Conservation (phyloP, 2,329 filamentous ascomycete genomes). For the Hirsutella rhossiliensis region DNA sequence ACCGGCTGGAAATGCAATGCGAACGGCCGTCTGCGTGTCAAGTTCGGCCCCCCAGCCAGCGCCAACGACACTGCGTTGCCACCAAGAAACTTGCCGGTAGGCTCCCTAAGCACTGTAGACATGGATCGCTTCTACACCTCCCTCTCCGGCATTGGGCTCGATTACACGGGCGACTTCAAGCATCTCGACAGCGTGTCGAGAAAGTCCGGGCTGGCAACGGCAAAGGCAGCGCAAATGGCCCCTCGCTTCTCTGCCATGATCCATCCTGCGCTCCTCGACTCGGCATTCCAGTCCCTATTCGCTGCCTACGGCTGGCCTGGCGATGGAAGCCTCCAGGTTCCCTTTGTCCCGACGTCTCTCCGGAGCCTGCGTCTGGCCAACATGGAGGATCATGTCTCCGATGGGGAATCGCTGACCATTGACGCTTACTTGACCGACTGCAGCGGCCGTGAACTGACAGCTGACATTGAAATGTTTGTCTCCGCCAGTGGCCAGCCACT, state of each 20-base stretch:
- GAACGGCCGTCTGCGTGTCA: neutral
- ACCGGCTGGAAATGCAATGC: neutral
- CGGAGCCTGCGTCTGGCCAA: neutral
- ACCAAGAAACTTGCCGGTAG: neutral
- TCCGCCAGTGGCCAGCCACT: neutral
- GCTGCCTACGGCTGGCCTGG: slow-evolving; percentile 1
- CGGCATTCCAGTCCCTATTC: neutral
- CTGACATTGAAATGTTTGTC: slow-evolving; percentile 1
- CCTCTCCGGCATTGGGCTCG: neutral
- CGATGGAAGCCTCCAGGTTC: neutral
- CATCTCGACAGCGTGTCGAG: neutral
- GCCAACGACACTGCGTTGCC: neutral
- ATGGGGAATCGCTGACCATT: neutral
- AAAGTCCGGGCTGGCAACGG: neutral
- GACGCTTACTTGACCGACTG: neutral
- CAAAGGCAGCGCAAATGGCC: neutral
- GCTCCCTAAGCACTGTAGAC: neutral
- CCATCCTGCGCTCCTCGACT: neutral
- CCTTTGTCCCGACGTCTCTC: neutral
- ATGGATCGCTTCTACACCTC: slow-evolving; percentile 1
- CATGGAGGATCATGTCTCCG: neutral
- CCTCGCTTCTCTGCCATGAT: neutral
- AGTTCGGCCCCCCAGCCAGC: neutral
- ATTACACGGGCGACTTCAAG: neutral
- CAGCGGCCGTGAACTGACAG: neutral